Evolutionary conservation across 2,329 filamentous ascomycete genomes (phyloP), one percentile per base, ranked within the genome.

Genomic region (Elsinoe batatas): DNA sequence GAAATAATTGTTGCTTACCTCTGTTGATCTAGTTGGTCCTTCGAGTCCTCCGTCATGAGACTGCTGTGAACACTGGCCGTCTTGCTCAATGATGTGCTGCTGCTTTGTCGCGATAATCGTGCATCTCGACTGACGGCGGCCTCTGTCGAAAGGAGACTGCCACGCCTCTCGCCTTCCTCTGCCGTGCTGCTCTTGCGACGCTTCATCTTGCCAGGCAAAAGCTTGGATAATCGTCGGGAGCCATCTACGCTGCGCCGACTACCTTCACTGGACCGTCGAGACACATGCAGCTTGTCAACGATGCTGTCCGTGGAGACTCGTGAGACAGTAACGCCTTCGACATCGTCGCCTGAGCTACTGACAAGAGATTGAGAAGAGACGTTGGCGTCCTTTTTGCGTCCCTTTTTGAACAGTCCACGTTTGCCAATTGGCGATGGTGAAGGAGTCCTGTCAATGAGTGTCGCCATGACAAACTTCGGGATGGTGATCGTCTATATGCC

Each of bases 21-120:
- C 17, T 36, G 26, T 10, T 32, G 17, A 74, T 56, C 63, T 51
- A 33, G 47, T 38, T 51, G 47, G 33, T 51, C 61, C 44, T 80
- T 78, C 32, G 73, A 75, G 60, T 79, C 75, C 58, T 77, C 74
- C 13, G 74, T 76, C 56, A 74, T 63, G 47, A 78, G 70, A 63
- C 74, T 77, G 69, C 74, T 76, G 40, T 71, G 63, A 20, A 72
- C 70, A 63, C 73, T 76, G 60, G 68, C 73, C 12, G 38, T 20
- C 13, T 44, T 57, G 30, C 30, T 36, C 37, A 57, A 26, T 20
- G 46, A 53, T 36, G 43, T 50, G 56, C 47, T 57, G 46, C 56
- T 53, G 20, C 18, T 36, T 11, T 37, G 20, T 22, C 36, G 46
- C 8, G 53, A 57, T 17, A 38, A n/a, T 10, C 46, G 33, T n/a